A percentile compares a stretch with the other conserved stretches of the same genome.
Evolutionary conservation across 345 rosid genomes (phyloP).

Genomic region (Salix purpurea): DNA sequence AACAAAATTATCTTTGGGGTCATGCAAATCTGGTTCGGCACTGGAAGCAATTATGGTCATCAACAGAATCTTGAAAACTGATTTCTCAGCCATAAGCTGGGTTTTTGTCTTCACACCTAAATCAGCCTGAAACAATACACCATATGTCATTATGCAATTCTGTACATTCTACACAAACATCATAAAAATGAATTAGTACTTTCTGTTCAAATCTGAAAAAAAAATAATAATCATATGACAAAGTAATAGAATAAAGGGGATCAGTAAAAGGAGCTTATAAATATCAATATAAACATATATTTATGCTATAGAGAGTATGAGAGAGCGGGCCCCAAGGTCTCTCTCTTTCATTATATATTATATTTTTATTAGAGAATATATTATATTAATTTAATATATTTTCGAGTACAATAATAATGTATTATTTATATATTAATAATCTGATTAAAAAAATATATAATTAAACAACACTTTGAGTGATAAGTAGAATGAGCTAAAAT

Average conservation of each 20-base stretch:
- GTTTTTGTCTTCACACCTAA: constrained; percentile 99
- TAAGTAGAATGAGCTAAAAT: neutral
- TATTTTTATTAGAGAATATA: too few species aligned
- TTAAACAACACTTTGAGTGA: neutral
- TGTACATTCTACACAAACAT: neutral
- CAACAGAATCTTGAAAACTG: constrained; percentile 86
- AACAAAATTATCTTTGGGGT: constrained; percentile 74
- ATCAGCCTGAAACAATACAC: constrained; percentile 62
- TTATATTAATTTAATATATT: too few species aligned
- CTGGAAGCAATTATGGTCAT: constrained; percentile 83
- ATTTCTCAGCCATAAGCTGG: constrained; percentile 96
- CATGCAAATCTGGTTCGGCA: constrained; percentile 73
- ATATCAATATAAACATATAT: neutral
- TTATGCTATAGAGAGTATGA: neutral
- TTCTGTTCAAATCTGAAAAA: neutral
- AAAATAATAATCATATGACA: neutral
- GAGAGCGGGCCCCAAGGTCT: neutral
- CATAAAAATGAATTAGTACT: neutral
- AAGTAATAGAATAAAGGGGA: neutral
- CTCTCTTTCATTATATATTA: neutral
- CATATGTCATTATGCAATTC: neutral
- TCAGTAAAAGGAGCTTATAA: neutral
- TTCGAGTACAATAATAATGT: neutral
- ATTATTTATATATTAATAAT: too few species aligned
- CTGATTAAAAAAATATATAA: neutral